Percentiles rank a stretch among this genome's conserved stretches.
These are phyloP conservation scores for Phoenix roebelenii DNA, from an alignment of 176 grass and related monocot genomes.

Conservation along the genomic window DNA sequence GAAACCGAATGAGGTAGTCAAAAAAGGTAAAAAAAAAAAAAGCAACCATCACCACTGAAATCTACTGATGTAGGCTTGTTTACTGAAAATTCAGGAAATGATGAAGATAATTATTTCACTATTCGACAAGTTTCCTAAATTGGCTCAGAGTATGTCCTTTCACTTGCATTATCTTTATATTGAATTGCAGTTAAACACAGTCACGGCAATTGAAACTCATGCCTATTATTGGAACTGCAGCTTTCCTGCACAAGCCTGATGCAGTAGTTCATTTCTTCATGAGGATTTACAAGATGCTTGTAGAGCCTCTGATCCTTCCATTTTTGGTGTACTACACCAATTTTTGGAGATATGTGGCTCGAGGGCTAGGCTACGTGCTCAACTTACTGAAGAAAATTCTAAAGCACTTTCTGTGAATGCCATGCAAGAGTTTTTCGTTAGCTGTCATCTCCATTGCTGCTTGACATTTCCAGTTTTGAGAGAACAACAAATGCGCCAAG, in stretches of 20 bases:
- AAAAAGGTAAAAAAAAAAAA: no score
- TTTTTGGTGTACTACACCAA: constrained; percentile 46
- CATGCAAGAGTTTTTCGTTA: background rate
- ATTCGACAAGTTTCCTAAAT: constrained; percentile 52
- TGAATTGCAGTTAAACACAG: constrained; percentile 9
- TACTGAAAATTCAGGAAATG: constrained; percentile 37
- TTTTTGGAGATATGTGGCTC: constrained; percentile 32
- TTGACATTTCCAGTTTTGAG: constrained; percentile 43
- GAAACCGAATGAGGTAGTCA: no score
- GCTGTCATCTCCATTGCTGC: constrained; percentile 31
- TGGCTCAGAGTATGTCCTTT: constrained; percentile 37
- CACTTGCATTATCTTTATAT: constrained; percentile 9
- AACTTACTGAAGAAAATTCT: constrained; percentile 24
- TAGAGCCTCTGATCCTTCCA: constrained; percentile 43
- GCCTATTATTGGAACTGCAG: constrained; percentile 24
- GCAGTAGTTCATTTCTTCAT: constrained; percentile 16
- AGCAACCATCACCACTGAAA: no score
- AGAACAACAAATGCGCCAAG: constrained; percentile 38
- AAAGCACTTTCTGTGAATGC: constrained; percentile 36
- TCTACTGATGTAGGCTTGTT: no score
- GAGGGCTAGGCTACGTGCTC: constrained; percentile 26
- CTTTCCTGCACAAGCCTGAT: constrained; percentile 56
- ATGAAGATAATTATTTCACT: constrained; percentile 35
- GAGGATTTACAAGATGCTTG: constrained; percentile 34
- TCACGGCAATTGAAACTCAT: constrained; percentile 10